These are phyloP conservation scores for Neophaeococcomyces aloes DNA, from an alignment of 2,329 filamentous ascomycete species.

Conservation along the genomic window DNA sequence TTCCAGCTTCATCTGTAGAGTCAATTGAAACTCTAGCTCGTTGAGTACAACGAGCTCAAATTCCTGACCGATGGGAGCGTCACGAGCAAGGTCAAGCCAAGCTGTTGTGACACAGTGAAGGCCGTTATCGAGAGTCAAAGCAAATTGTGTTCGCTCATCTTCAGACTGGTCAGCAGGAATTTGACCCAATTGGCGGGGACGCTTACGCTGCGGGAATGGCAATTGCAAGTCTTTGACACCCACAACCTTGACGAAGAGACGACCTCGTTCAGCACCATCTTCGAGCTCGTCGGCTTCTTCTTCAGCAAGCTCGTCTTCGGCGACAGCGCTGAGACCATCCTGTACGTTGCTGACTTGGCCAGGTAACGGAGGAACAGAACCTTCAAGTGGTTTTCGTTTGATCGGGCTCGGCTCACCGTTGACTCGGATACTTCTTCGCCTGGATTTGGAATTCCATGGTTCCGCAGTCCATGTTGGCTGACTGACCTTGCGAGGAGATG, in stretches of 20 bases:
- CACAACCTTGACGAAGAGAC: slow-evolving; percentile 97
- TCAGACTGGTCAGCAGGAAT: slow-evolving; percentile 21
- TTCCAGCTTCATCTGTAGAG: slow-evolving; percentile 86
- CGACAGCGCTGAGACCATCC: slow-evolving; percentile 50
- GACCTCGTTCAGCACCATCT: slow-evolving; percentile 75
- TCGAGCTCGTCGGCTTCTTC: slow-evolving; percentile 43
- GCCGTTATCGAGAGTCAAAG: slow-evolving; percentile 93
- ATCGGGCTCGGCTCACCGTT: slow-evolving; percentile 43
- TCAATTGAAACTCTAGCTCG: slow-evolving; percentile 97
- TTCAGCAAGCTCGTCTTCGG: slow-evolving; percentile 57
- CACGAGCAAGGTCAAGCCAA: slow-evolving; percentile 84
- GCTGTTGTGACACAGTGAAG: slow-evolving; percentile 95
- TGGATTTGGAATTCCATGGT: slow-evolving; percentile 79
- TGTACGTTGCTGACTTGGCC: slow-evolving; percentile 74
- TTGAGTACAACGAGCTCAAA: slow-evolving; percentile 96
- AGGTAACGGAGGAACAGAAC: slow-evolving; percentile 69
- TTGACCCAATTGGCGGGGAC: not conserved
- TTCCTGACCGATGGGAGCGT: slow-evolving; percentile 91
- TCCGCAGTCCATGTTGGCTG: slow-evolving; percentile 93
- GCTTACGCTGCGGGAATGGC: slow-evolving; percentile 77
- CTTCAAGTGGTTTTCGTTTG: slow-evolving; percentile 50
- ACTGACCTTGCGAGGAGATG: slow-evolving; percentile 64
- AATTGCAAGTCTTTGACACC: slow-evolving; percentile 92
- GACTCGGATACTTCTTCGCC: slow-evolving; percentile 54
- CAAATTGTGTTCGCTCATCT: slow-evolving; percentile 90